These are phyloP conservation scores for Vickermania spadyakhi DNA, from an alignment of 208 protist species.

Conservation along the genomic window DNA sequence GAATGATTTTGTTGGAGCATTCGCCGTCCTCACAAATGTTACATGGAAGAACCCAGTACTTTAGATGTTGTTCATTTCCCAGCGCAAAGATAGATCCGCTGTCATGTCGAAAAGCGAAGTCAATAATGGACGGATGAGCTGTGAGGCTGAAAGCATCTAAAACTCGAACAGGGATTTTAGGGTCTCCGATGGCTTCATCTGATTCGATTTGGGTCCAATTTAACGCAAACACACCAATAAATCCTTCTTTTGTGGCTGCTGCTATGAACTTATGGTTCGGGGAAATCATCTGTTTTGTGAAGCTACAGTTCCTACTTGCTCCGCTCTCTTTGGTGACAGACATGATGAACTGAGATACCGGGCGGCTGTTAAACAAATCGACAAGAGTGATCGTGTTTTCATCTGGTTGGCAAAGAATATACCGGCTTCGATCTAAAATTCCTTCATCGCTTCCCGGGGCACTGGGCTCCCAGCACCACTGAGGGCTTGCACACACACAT, in stretches of 20 bases:
- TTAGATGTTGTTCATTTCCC: constrained; percentile 3
- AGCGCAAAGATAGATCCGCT: constrained; percentile 7
- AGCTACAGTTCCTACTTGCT: not conserved
- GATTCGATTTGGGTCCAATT: not conserved
- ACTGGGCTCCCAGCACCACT: constrained; percentile 2
- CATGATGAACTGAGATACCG: not conserved
- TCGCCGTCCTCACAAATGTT: not conserved
- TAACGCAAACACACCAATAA: not conserved
- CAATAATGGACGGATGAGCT: constrained; percentile 5
- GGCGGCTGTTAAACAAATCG: not conserved
- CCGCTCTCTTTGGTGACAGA: not conserved
- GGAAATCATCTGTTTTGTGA: not conserved
- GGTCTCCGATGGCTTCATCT: not conserved
- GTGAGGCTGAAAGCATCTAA: constrained; percentile 5
- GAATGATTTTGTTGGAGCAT: not conserved
- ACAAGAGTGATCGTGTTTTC: not conserved
- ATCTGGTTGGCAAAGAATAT: not conserved
- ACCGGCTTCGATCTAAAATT: not conserved
- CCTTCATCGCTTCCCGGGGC: not conserved
- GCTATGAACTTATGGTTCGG: not conserved
- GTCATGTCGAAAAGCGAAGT: constrained; percentile 8
- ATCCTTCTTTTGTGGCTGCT: not conserved
- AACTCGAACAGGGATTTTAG: not conserved
- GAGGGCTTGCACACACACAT: not conserved
- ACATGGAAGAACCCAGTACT: constrained; percentile 10